Evolutionary conservation across 331 rosid genomes (phyloP), one percentile per base, ranked within the genome.

Genomic region (Telfairia occidentalis): DNA sequence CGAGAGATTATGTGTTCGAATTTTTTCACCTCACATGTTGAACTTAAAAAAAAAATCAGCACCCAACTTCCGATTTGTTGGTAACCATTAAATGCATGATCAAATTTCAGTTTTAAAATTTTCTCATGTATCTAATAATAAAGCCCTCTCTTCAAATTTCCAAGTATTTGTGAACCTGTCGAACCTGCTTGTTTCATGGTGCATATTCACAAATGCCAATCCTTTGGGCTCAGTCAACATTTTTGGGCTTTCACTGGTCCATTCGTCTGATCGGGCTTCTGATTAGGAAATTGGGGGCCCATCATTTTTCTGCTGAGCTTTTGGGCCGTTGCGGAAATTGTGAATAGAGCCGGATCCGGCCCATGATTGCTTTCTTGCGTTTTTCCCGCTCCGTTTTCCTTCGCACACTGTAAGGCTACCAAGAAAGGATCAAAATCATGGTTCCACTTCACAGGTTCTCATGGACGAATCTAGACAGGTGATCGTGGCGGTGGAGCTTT

Each of bases 351-450:
- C 32, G 75, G 76, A 48, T 82, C 79, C 81, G 84, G 83, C 75
- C 89, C 83, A 32, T 57, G 21, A 69, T 50, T 72, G 38, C 65
- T 19, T 45, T 50, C 57, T 5, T 69, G 77, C 69, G 75, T 53
- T 71, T 74, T 52, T 37, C 72, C 77, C 49, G 83, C 66, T 79
- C 42, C 78, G 21, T 82, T 89, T 54, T 74, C 83, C 83, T n/a
- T 91, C 13, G 88, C 95, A 48, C 78, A 78, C 83, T 91, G 82
- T 61, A 91, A 50, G 29, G 92, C 96, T 76, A 52, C 96, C 89
- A 37, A 78, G 88, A 90, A 94, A 0, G 98, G 98, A 85, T 94
- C 98, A 81, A 87, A 88, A 58, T 84, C 92, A 82, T 94, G 96
- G 11, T 88, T 87, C 96, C 92, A n/a, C n/a, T n/a, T n/a, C n/a